Conservation (phyloP, 1,284 basidiomycete genomes). For the Irpex sp. region DNA sequence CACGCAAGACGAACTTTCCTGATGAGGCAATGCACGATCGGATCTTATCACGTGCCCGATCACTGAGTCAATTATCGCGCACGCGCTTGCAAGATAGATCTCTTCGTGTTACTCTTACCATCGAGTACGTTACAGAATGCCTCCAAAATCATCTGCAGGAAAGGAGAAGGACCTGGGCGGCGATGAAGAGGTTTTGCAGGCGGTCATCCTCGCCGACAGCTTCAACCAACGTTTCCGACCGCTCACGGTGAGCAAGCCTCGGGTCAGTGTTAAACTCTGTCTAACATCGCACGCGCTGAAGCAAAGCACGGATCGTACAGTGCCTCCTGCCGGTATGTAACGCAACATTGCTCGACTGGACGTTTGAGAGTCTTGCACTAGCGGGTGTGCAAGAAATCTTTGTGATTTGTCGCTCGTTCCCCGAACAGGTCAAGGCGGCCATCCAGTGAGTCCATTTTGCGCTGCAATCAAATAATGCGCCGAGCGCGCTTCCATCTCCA, state of each 20-base stretch:
- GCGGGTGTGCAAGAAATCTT: slow-evolving; percentile 96
- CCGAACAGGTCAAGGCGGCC: slow-evolving; percentile 77
- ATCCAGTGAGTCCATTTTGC: slow-evolving; percentile 59
- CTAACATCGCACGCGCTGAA: background rate
- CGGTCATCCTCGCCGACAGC: slow-evolving; percentile 91
- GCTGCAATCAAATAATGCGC: slow-evolving; percentile 8
- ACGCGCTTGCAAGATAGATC: background rate
- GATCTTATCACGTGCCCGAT: slow-evolving; percentile 1
- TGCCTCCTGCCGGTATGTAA: slow-evolving; percentile 94
- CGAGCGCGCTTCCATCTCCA: background rate
- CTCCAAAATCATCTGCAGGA: slow-evolving; percentile 52
- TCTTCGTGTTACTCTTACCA: background rate
- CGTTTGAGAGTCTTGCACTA: slow-evolving; percentile 88
- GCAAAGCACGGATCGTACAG: slow-evolving; percentile 35
- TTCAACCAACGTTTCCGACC: slow-evolving; percentile 93
- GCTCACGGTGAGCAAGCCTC: slow-evolving; percentile 77
- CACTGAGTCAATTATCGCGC: slow-evolving; percentile 3
- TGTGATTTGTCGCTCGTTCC: slow-evolving; percentile 87
- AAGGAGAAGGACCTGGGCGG: slow-evolving; percentile 59
- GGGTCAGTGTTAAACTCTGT: slow-evolving; percentile 45
- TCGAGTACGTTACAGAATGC: slow-evolving; percentile 39
- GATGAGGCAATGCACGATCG: background rate
- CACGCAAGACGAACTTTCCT: background rate
- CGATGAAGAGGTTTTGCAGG: slow-evolving; percentile 84
- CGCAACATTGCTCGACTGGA: slow-evolving; percentile 92